phyloP scores from a whole-genome alignment of 495 filamentous ascomycete species.

The Neurospora hispaniola region DNA sequence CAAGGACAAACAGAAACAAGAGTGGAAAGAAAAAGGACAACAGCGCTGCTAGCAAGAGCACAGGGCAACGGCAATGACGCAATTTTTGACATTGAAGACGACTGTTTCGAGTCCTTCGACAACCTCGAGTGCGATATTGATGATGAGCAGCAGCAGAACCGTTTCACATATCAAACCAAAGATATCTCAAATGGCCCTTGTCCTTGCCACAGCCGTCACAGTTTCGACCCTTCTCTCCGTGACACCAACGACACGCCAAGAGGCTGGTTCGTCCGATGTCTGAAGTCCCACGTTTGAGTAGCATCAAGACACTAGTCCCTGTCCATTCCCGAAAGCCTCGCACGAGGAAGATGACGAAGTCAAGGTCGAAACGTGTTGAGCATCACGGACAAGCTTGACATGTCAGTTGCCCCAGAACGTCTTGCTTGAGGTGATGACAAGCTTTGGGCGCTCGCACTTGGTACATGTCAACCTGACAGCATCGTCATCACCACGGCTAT shows the following conservation, averaged over 20 bases:
- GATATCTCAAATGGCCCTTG: not conserved
- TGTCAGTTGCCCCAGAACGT: not conserved
- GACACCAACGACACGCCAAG: not conserved
- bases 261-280: not conserved
- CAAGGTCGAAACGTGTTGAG: not conserved
- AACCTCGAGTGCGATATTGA: not conserved
- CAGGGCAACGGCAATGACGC: too few relatives aligned
- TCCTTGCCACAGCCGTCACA: not conserved
- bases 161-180: not conserved
- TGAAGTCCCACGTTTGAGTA: not conserved
- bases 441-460: not conserved
- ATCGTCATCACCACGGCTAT: not conserved
- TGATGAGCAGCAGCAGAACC: not conserved
- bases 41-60: not conserved
- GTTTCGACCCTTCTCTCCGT: not conserved
- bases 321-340: not conserved
- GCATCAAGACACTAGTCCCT: not conserved
- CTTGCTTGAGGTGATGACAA: not conserved
- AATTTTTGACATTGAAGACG: not conserved
- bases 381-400: not conserved
- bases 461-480: not conserved
- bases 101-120: not conserved
- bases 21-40: not conserved
- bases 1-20: not conserved
- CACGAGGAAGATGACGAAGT: not conserved